Base-by-base conservation (phyloP, 768 basidiomycete species). In the Rhizopogon rudus region DNA sequence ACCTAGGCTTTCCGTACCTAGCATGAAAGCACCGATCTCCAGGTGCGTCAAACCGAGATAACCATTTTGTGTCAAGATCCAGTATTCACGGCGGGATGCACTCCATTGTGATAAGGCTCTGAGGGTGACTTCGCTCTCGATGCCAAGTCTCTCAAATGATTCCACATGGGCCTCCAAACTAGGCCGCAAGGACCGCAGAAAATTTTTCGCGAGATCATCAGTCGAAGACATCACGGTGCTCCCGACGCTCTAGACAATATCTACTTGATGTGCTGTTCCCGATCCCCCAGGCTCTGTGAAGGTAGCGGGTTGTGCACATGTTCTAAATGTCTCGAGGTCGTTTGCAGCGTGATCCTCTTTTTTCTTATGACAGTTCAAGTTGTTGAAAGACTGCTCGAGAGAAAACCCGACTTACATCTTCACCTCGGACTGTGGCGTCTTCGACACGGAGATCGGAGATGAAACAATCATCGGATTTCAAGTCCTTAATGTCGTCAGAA, bases 61-160 rank as follows among this genome's bases (percentile, higher is more conserved):
- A 7, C 1, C 44, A 16, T 50, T 52, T 5, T 39, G 44, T 12
- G 61, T 60, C 16, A 60, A 53, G 20, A 71, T 39, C 44, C 65
- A 64, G 29, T 57, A 49, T 2, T 50, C n/a, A 39, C 61, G 65
- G 1, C 35, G 31, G 3, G 8, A 40, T 29, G 56, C 57, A 5
- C 61, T 60, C 65, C 67, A 69, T 14, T 55, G 55, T 16, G 65
- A n/a, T 52, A 71, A 64, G 29, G 56, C 61, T 12, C 46, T 44
- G 40, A 68, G 55, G 6, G 61, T 65, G 42, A 48, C 41, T 55
- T 53, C 37, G 29, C 66, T 60, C 42, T 61, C 60, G 48, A 70
- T 44, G 25, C 67, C 68, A 45, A 69, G 43, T 46, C 43, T 17
- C 5, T 44, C 25, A 35, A 71, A 65, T 10, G 55, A 60, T 48